Percentiles rank a stretch among this genome's conserved stretches.
phyloP scores from a whole-genome alignment of 495 filamentous ascomycete species.

The Aspergillus kassunensis region DNA sequence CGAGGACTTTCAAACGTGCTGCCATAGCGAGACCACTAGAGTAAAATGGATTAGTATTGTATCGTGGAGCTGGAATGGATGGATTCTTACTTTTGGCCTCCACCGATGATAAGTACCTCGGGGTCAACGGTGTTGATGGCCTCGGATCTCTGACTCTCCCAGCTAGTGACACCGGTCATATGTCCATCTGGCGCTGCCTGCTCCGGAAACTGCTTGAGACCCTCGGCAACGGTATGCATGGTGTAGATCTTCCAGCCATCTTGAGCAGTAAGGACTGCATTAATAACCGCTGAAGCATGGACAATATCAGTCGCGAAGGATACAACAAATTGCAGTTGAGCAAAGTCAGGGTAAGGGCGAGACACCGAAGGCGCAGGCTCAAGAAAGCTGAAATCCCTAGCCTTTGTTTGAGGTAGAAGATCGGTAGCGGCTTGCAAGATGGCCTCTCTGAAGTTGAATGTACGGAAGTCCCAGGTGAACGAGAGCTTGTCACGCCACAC shows the following conservation, averaged over 20 bases:
- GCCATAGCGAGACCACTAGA: slow-evolving; percentile 32
- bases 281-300: slow-evolving; percentile 22
- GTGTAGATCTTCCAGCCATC: slow-evolving; percentile 24
- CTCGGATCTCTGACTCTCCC: slow-evolving; percentile 21
- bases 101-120: slow-evolving; percentile 23
- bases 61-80: background rate
- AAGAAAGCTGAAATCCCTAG: slow-evolving; percentile 20
- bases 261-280: slow-evolving; percentile 18
- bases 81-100: slow-evolving; percentile 22
- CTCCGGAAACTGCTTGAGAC: slow-evolving; percentile 19
- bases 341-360: slow-evolving; percentile 22
- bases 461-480: slow-evolving; percentile 25
- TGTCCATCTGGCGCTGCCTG: slow-evolving; percentile 18
- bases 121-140: slow-evolving; percentile 21
- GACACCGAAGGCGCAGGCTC: slow-evolving; percentile 18
- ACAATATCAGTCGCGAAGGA: slow-evolving; percentile 25
- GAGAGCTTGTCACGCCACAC: slow-evolving; percentile 27
- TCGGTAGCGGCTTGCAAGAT: slow-evolving; percentile 23
- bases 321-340: slow-evolving; percentile 21
- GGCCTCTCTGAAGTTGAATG: slow-evolving; percentile 21
- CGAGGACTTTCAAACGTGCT: slow-evolving; percentile 61
- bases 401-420: slow-evolving; percentile 22
- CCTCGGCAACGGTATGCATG: slow-evolving; percentile 23
- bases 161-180: slow-evolving; percentile 23
- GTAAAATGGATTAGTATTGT: background rate